Base-by-base conservation (phyloP, 139 green algal species). In the Marvania coccoides region DNA sequence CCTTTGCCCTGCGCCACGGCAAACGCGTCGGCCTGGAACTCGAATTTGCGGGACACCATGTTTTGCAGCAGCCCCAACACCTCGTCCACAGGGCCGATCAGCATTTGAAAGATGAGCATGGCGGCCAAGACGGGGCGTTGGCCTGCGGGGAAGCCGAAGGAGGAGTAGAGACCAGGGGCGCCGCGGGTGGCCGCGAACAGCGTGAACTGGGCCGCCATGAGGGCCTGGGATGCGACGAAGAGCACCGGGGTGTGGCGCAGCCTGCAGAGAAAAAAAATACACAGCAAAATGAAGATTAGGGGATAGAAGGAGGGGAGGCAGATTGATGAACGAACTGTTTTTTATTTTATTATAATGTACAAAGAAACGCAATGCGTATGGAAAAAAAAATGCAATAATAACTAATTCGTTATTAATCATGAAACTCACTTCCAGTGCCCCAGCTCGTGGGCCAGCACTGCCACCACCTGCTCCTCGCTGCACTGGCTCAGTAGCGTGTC, bases 251-350 rank as follows among this genome's bases (percentile, higher is more conserved):
- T 96, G 83, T 97, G 90, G 19, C 78, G 36, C 59, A 95, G 74
- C 83, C 94, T 95, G 88, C 89, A 95, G 76, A 93, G 88, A 5
- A n/a, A n/a, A n/a, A n/a, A n/a, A n/a, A n/a, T n/a, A n/a, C n/a
- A n/a, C n/a, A n/a, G n/a, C n/a, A n/a, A n/a, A n/a, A n/a, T n/a
- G n/a, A n/a, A n/a, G n/a, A n/a, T n/a, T n/a, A n/a, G n/a, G n/a
- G n/a, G n/a, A n/a, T n/a, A n/a, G n/a, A n/a, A n/a, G n/a, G n/a
- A n/a, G n/a, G n/a, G n/a, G n/a, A n/a, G n/a, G n/a, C n/a, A n/a
- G n/a, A n/a, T n/a, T n/a, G n/a, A n/a, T n/a, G n/a, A n/a, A n/a
- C n/a, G n/a, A n/a, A n/a, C n/a, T n/a, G n/a, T n/a, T n/a, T 82
- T 82, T 75, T 19, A 29, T 26, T 7, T 57, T 12, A 12, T 46